Evolutionary conservation across 345 rosid species (phyloP), one percentile per base, ranked within the genome.

Genomic region (Brassica juncea): DNA sequence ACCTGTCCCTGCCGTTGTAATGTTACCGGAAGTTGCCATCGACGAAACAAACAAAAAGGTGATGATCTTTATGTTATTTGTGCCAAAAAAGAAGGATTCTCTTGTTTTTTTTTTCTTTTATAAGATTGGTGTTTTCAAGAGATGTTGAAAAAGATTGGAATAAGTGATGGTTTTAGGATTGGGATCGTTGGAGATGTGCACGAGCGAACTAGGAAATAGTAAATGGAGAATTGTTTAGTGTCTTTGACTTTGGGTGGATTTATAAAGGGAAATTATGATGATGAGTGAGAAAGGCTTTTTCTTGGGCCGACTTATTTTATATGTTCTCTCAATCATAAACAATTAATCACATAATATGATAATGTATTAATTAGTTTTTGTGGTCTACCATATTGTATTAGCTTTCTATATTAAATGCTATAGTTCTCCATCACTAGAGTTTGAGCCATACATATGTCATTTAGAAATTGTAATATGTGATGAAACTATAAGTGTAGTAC

Each of bases 161-260:
- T 64, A 68, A 76, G 73, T 60, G 65, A 77, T 34, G 55, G 19
- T 65, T 65, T 70, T 58, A 12, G 78, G 59, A n/a, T 68, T 61
- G 78, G 85, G 77, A 74, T 77, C 66, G 72, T 39, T 23, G 54
- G 71, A 63, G 74, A 60, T 60, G 78, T 70, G 77, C 86, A 83
- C 86, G 87, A 85, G 83, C 19, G 58, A 69, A 83, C 85, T 83
- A 83, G 82, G 80, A 77, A 82, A 73, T 31, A 75, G 79, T 63
- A 72, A 77, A 52, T 77, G 78, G 70, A 49, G 81, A 82, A 69
- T 73, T 68, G 74, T 77, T 60, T 27, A 74, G 72, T 62, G 57
- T 52, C 10, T 39, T 49, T 52, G 57, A 52, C 62, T 82, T 77
- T 76, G 78, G 78, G 74, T 77, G 81, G 84, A 44, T 32, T 84